Conservation (phyloP, 108 stramenopile species). For the Stephanodiscus minutulus region DNA sequence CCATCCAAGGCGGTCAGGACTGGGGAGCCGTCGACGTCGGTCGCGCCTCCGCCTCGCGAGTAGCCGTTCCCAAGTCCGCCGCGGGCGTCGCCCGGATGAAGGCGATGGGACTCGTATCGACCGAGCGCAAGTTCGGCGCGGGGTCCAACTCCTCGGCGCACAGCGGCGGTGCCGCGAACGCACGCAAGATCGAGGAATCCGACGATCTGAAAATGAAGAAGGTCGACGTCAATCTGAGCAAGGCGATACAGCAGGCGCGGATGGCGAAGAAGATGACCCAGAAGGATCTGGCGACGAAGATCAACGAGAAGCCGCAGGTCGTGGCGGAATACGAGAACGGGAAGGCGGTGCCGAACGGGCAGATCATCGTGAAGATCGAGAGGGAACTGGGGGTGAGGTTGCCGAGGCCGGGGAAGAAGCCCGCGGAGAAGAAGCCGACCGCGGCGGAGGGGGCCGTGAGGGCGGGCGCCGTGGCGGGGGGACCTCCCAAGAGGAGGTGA, state of each 20-base stretch:
- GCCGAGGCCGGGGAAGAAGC: constrained; percentile 70
- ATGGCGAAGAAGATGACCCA: constrained; percentile 97
- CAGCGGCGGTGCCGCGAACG: constrained; percentile 66
- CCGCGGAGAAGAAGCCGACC: constrained; percentile 47
- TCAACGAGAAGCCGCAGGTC: constrained; percentile 97
- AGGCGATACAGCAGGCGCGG: constrained; percentile 96
- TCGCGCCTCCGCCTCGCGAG: constrained; percentile 36
- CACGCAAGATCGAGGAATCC: constrained; percentile 91
- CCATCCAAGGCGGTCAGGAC: constrained; percentile 71
- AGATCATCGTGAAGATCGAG: constrained; percentile 94
- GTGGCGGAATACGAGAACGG: constrained; percentile 96
- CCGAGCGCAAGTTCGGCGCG: constrained; percentile 65
- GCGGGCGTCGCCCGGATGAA: constrained; percentile 55
- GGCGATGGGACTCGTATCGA: constrained; percentile 62
- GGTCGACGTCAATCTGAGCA: constrained; percentile 86
- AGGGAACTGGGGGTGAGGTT: constrained; percentile 87
- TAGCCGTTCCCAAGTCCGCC: constrained; percentile 60
- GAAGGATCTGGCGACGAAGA: constrained; percentile 94
- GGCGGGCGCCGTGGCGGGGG: constrained; percentile 59
- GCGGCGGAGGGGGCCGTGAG: constrained; percentile 47
- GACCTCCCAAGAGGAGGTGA: constrained; percentile 87
- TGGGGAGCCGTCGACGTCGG: constrained; percentile 87
- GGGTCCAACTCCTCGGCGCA: constrained; percentile 92
- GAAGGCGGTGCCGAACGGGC: constrained; percentile 95
- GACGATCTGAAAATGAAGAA: constrained; percentile 90